Evolutionary conservation across 2,329 filamentous ascomycete genomes (phyloP), one percentile per base, ranked within the genome.

Genomic region (Ascochyta viciae-villosae): DNA sequence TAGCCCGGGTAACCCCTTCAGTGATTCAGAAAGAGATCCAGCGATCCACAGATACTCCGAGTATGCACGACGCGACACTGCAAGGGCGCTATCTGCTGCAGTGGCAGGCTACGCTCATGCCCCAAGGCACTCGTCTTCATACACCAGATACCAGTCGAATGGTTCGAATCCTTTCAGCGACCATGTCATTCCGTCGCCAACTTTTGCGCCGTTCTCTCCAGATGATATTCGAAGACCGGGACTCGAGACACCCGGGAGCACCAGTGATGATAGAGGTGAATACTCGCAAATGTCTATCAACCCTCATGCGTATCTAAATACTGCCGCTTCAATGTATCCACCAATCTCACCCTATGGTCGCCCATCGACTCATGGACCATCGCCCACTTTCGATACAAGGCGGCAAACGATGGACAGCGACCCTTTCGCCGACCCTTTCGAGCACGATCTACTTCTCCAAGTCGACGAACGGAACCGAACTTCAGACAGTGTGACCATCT

Each of bases 381-480:
- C 61, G 13, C 6, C 24, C 10, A 19, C 31, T 19, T 39, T 47
- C 22, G 26, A 42, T 26, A 39, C 33, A 10, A 51, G 53, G 16
- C 47, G 47, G 6, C 57, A 65, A 13, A 46, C 61, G 2, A 13
- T 44, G 9, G 50, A 58, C 44, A 64, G 57, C 23, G 62, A 68
- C 22, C 63, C 66, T 1, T 68, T 65, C 35, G 46, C 57, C 13
- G 66, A 68, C n/a, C 59, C 65, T 2, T 68, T 70, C 43, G 70
- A 73, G 41, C 64, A 70, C 34, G 71, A 72, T 35, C 50, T 74
- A 3, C 63, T 69, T 16, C 58, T 74, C 4, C 66, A 67, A 16
- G 65, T 74, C 6, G 67, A 70, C 19, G 37, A 64, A 22, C 55
- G 63, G 24, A 65, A 65, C 7, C 70, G 72, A 40, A 73, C 71